Evolutionary conservation across 1,284 basidiomycete species (phyloP).

Genomic region (Peniophora sp.): DNA sequence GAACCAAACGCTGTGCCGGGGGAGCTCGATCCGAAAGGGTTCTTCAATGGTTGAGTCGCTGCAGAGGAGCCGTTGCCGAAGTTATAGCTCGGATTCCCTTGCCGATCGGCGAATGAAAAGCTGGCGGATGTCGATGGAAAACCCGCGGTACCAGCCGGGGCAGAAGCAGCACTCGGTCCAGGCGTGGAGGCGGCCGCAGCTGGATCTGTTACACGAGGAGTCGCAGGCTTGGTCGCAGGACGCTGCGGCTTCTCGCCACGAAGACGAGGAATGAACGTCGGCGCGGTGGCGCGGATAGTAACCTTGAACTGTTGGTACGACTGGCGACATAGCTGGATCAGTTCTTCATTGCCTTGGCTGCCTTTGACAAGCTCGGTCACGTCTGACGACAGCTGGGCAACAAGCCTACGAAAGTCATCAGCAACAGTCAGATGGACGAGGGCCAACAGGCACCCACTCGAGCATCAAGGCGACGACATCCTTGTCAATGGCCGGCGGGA

Average conservation of each 20-base stretch:
- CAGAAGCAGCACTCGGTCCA: no score
- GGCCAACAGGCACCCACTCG: conserved; percentile 5
- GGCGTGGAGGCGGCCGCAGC: no score
- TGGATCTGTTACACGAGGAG: no score
- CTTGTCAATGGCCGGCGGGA: conserved; percentile 32
- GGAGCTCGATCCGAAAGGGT: no score
- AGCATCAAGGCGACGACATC: conserved; percentile 42
- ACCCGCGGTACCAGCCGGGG: no score
- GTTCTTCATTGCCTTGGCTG: conserved; percentile 18
- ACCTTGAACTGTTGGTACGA: conserved; percentile 26
- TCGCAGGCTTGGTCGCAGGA: no score
- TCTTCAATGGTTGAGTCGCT: no score
- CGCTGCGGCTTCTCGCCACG: neutral
- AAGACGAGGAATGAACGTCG: conserved; percentile 25
- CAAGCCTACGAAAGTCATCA: conserved; percentile 11
- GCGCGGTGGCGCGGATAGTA: conserved; percentile 29
- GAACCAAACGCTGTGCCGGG: no score
- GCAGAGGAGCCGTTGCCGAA: no score
- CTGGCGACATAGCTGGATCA: conserved; percentile 28
- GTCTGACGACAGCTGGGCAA: conserved; percentile 36
- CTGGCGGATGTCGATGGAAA: neutral
- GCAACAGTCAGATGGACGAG: neutral
- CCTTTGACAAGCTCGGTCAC: conserved; percentile 31
- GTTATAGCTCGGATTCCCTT: no score
- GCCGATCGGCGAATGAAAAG: neutral